These are phyloP conservation scores for Trapa incisa DNA, from an alignment of 345 rosid species.

Conservation along the genomic window DNA sequence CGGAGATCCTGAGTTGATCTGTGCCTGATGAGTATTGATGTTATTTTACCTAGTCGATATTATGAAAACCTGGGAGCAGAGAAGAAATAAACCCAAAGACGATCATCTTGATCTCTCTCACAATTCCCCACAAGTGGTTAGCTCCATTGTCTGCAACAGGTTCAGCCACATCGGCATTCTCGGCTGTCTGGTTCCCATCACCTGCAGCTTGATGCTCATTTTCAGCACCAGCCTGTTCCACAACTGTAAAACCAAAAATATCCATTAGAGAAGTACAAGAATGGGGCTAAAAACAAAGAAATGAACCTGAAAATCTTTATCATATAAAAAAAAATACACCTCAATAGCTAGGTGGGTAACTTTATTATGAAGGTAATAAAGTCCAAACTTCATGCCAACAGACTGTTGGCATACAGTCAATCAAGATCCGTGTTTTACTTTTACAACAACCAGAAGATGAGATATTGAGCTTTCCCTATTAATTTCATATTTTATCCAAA, in stretches of 20 bases:
- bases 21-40: background rate
- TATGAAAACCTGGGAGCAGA: conserved; percentile 92
- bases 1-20: background rate
- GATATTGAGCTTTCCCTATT: background rate
- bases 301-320: background rate
- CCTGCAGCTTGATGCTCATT: conserved; percentile 35
- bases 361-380: background rate
- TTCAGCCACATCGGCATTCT: conserved; percentile 39
- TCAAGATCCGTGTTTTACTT: background rate
- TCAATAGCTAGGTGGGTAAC: background rate
- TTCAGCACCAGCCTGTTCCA: conserved; percentile 50
- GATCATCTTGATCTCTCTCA: conserved; percentile 93
- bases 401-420: background rate
- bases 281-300: background rate
- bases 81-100: conserved; percentile 94
- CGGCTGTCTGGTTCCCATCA: conserved; percentile 41
- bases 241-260: conserved; percentile 18
- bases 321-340: background rate
- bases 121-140: conserved; percentile 89
- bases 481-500: background rate
- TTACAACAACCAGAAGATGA: background rate
- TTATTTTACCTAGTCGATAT: conserved; percentile 46
- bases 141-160: conserved; percentile 37
- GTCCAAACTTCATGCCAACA: background rate
- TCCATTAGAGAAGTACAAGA: background rate